Base-by-base conservation (phyloP, 805 yeast species). In the Cyberlindnera galapagoensis region DNA sequence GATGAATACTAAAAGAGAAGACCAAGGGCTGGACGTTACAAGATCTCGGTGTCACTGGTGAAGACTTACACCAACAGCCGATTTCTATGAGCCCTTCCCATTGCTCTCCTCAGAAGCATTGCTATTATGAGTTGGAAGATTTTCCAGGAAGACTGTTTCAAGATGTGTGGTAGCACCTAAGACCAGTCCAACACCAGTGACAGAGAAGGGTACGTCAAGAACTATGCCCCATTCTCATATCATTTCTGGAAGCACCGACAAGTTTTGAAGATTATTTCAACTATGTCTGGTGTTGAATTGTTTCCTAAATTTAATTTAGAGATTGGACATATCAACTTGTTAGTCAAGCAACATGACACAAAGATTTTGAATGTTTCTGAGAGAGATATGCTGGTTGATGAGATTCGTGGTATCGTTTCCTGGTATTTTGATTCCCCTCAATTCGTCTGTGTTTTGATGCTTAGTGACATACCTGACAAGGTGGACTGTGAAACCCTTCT, bases 381-480 rank as follows among this genome's bases (percentile, higher is more conserved):
- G 12, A n/a, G n/a, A n/a, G n/a, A n/a, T n/a, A 35, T 35, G 17
- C 23, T 24, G 4, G 38, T 48, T 7, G 36, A 40, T 4, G 43
- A 42, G 7, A 61, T 71, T 30, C 74, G 74, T 9, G 78, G 75
- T 15, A 63, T 74, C 25, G 77, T 74, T 21, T 71, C 73, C 18
- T 75, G 82, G 82, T 80, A 75, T 57, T 51, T 59, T 33, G 82
- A 75, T 47, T 65, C 76, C n/a, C 74, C 72, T 34, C 80, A 80
- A 11, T 73, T 72, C 48, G 80, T 74, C 13, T 75, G 80, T 53
- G 81, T 75, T 10, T 59, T 74, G 39, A 75, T 75, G 82, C 47
- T 75, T 26, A 67, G 74, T 19, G 80, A 74, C 46, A 75, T 80
- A 7, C 41, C 66, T 3, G 54, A 61, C 27, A 74, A 74, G 80